Base-by-base conservation (phyloP, 164 flowering plant species). In the Vitis labrusca region DNA sequence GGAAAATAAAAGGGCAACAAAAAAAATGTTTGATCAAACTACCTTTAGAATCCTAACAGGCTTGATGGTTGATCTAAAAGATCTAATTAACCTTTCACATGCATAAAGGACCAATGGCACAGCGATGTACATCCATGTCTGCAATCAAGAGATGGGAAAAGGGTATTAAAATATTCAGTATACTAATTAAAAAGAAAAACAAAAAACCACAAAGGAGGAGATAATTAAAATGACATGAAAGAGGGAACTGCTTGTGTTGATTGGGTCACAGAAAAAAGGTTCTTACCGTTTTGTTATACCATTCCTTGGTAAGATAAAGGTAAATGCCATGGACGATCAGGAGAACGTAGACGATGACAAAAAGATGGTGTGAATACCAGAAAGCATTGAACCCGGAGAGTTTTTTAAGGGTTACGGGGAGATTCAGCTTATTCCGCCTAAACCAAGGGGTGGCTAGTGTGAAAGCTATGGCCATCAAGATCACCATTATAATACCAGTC, bases 351-450 rank as follows among this genome's bases (percentile, higher is more conserved):
- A 82, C 85, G 3, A 82, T 70, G 65, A 77, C 69, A 65, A 79
- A 82, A 16, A 82, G 51, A 23, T 82, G 85, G 68, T 80, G 85
- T 0, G 81, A 77, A 59, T 82, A 82, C 85, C 85, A 80, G 69
- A 80, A 80, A 49, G 85, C 80, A 29, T 82, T 80, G 75, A 78
- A 80, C 9, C 83, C 85, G 3, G 85, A 73, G 62, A 82, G 70
- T 56, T 65, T 74, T 65, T 74, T 66, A 1, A 82, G 49, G 14
- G 70, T 61, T 5, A 51, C 54, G 50, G 82, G 82, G 2, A 79
- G 62, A 7, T 79, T 75, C 69, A 70, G 62, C 27, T 64, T 57
- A 49, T 51, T 60, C 13, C 81, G 67, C 52, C 85, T 58, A 59
- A 82, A 79, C 71, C 81, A 72, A 17, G 79, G 81, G 15, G 72